phyloP scores from a whole-genome alignment of 176 grass and related monocot genomes.

The Areca catechu region DNA sequence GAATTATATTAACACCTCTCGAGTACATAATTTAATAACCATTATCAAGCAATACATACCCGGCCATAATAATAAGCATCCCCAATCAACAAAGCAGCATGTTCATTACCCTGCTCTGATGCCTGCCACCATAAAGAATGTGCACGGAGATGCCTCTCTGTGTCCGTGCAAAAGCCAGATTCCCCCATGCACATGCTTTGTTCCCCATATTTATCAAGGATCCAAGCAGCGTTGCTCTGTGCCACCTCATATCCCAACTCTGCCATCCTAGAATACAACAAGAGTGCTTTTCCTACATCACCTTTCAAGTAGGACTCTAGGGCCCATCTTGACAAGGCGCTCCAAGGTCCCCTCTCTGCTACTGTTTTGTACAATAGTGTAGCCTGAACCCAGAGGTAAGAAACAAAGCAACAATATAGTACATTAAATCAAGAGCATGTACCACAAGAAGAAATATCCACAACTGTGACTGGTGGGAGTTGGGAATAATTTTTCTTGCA shows the following conservation, averaged over 20 bases:
- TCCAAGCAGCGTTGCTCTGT: constrained; percentile 99
- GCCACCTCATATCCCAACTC: constrained; percentile 97
- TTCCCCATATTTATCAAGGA: constrained; percentile 88
- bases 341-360: constrained; percentile 95
- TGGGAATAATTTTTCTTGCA: no score
- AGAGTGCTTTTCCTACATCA: constrained; percentile 82
- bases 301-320: constrained; percentile 96
- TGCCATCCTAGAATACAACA: constrained; percentile 97
- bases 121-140: constrained; percentile 99
- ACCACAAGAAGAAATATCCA: no score
- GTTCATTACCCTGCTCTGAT: constrained; percentile 98
- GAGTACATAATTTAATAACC: no score
- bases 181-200: constrained; percentile 93
- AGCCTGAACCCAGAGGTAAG: constrained; percentile 41
- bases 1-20: no score
- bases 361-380: constrained; percentile 85
- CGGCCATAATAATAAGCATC: constrained; percentile 98
- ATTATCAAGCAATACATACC: constrained; percentile 39
- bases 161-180: constrained; percentile 77
- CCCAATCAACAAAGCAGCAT: constrained; percentile 95
- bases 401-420: background rate
- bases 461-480: no score
- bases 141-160: constrained; percentile 79
- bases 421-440: background rate
- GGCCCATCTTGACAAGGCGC: constrained; percentile 89